A percentile compares a stretch with the other conserved stretches of the same genome.
Conservation (phyloP, 2,329 filamentous ascomycete genomes). For the Fusarium longipes region DNA sequence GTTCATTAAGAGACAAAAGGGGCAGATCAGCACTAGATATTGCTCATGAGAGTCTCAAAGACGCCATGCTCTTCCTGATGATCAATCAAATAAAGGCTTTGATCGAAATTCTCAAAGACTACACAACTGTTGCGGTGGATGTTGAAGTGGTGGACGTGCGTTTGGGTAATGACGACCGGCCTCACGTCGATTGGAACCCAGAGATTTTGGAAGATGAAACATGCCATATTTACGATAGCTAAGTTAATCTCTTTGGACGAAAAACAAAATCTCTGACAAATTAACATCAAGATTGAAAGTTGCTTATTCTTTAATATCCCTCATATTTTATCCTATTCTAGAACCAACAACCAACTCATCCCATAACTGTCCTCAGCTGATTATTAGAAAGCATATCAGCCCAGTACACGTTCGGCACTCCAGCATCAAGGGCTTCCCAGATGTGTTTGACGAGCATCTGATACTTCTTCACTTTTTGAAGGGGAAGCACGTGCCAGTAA, state of each 20-base stretch:
- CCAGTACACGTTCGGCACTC: not conserved
- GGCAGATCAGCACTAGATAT: not conserved
- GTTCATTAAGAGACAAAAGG: not conserved
- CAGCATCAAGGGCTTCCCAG: slow-evolving; percentile 1
- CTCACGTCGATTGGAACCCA: too few species aligned
- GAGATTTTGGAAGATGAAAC: too few species aligned
- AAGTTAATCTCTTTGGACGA: too few species aligned
- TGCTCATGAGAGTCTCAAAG: too few species aligned
- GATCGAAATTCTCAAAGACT: not conserved
- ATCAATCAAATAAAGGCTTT: too few species aligned
- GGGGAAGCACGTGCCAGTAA: not conserved
- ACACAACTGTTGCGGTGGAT: not conserved
- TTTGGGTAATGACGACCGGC: not conserved
- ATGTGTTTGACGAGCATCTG: not conserved
- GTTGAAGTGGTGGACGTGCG: not conserved
- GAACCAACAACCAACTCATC: not conserved
- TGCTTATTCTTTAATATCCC: too few species aligned
- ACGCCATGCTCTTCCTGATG: too few species aligned
- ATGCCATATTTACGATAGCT: too few species aligned
- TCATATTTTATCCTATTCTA: not conserved
- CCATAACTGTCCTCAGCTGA: not conserved
- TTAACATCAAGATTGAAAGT: too few species aligned
- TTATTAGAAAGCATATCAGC: not conserved
- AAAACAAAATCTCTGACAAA: too few species aligned
- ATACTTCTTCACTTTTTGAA: not conserved